phyloP scores from a whole-genome alignment of 2,329 filamentous ascomycete species.

The Exophiala calicioides region DNA sequence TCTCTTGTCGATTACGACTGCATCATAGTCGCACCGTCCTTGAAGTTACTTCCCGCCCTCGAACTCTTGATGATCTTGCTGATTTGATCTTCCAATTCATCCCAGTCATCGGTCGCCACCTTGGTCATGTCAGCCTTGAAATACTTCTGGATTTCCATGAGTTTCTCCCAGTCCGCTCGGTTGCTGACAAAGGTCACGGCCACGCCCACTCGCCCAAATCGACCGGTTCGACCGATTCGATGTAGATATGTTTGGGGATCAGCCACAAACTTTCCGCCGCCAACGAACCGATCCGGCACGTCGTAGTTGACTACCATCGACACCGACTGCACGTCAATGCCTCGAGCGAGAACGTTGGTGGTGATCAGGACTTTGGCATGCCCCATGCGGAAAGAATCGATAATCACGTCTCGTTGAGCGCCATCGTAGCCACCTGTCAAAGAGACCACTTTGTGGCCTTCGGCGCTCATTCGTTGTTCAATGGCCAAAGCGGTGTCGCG shows the following conservation, averaged over 20 bases:
- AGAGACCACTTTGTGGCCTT: conserved; percentile 89
- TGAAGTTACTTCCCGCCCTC: conserved; percentile 44
- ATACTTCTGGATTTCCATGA: conserved; percentile 75
- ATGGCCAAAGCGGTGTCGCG: conserved; percentile 84
- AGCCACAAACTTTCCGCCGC: conserved; percentile 49
- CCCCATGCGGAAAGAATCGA: conserved; percentile 83
- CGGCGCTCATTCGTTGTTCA: conserved; percentile 77
- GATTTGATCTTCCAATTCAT: conserved; percentile 78
- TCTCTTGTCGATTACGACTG: not conserved
- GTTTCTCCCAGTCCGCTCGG: conserved; percentile 74
- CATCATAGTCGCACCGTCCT: conserved; percentile 27
- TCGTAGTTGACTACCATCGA: conserved; percentile 98
- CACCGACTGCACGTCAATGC: conserved; percentile 88
- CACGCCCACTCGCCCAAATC: conserved; percentile 94
- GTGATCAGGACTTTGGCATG: conserved; percentile 95
- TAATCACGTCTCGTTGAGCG: conserved; percentile 74
- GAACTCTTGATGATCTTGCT: conserved; percentile 73
- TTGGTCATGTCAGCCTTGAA: conserved; percentile 80
- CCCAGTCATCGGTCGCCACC: conserved; percentile 86
- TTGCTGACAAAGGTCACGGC: conserved; percentile 94
- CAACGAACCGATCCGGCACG: conserved; percentile 48
- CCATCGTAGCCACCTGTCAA: conserved; percentile 88
- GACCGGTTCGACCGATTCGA: conserved; percentile 93
- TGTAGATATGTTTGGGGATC: conserved; percentile 97
- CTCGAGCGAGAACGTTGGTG: conserved; percentile 92